Percentiles rank a stretch among this genome's conserved stretches.
Evolutionary conservation across 108 stramenopile species (phyloP).

Genomic region (Skeletonema tropicum): DNA sequence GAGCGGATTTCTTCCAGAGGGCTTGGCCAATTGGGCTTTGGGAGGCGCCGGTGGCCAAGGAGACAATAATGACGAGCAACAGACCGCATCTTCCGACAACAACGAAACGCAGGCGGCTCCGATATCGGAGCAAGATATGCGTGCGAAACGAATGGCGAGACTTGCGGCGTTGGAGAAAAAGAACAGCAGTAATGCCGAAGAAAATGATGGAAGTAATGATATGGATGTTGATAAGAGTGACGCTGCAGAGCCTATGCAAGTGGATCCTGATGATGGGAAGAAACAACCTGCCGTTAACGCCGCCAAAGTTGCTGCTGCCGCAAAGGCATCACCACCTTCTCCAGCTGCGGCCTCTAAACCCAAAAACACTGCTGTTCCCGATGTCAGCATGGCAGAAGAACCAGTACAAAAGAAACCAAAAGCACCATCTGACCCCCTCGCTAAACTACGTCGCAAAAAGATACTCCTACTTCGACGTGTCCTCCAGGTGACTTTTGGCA

Average conservation of each 20-base stretch:
- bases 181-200: constrained; percentile 27
- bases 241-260: constrained; percentile 51
- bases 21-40: constrained; percentile 77
- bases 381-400: constrained; percentile 27
- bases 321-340: constrained; percentile 2
- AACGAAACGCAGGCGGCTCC: constrained; percentile 26
- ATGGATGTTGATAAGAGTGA: background rate
- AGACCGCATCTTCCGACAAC: constrained; percentile 16
- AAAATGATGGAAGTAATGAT: constrained; percentile 11
- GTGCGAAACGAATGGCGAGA: constrained; percentile 78
- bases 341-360: constrained; percentile 11
- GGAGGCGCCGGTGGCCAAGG: constrained; percentile 58
- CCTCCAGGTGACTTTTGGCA: constrained; percentile 43
- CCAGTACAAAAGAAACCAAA: constrained; percentile 47
- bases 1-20: constrained; percentile 71
- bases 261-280: constrained; percentile 32
- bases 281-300: constrained; percentile 10
- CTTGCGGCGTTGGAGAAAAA: constrained; percentile 52
- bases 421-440: constrained; percentile 47
- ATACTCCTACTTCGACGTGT: constrained; percentile 65
- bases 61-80: constrained; percentile 28
- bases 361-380: background rate
- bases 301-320: constrained; percentile 2
- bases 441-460: constrained; percentile 68
- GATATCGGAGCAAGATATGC: constrained; percentile 74